A percentile compares a stretch with the other conserved stretches of the same genome.
These are phyloP conservation scores for Viola pubescens DNA, from an alignment of 441 rosid species.

Conservation along the genomic window DNA sequence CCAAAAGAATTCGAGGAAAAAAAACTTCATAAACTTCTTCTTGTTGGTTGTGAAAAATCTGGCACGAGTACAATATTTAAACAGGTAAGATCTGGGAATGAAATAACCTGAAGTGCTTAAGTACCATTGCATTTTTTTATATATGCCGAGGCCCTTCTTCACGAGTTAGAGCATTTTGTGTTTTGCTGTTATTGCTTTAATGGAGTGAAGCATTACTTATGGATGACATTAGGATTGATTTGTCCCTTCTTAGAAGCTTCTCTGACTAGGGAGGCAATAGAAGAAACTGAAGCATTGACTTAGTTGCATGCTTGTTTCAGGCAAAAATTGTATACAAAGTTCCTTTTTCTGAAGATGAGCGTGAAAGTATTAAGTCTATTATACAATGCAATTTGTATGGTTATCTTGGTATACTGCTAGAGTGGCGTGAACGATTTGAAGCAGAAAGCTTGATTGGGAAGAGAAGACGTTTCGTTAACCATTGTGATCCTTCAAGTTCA, in stretches of 20 bases:
- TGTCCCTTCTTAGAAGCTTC: too few species aligned
- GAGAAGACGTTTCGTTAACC: slow-evolving; percentile 28
- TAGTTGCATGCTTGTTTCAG: slow-evolving; percentile 34
- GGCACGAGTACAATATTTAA: slow-evolving; percentile 93
- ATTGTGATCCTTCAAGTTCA: slow-evolving; percentile 39
- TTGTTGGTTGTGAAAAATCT: slow-evolving; percentile 70
- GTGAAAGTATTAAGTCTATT: slow-evolving; percentile 55
- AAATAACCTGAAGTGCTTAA: slow-evolving; percentile 5
- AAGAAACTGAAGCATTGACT: not conserved
- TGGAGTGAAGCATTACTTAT: too few species aligned
- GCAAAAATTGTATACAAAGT: slow-evolving; percentile 72
- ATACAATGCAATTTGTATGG: slow-evolving; percentile 83
- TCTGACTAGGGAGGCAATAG: not conserved
- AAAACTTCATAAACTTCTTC: slow-evolving; percentile 49
- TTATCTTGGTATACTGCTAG: slow-evolving; percentile 80
- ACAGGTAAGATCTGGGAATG: slow-evolving; percentile 42
- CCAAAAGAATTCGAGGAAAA: slow-evolving; percentile 41
- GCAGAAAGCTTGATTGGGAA: slow-evolving; percentile 46
- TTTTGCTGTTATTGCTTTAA: too few species aligned
- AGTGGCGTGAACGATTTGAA: slow-evolving; percentile 74
- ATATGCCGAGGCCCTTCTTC: too few species aligned
- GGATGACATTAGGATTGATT: too few species aligned
- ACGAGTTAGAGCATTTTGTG: too few species aligned
- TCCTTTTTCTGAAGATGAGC: slow-evolving; percentile 84
- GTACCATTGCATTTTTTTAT: too few species aligned